Evolutionary conservation across 1,139 yeast species (phyloP), one percentile per base, ranked within the genome.

Genomic region (Geotrichum fermentans): DNA sequence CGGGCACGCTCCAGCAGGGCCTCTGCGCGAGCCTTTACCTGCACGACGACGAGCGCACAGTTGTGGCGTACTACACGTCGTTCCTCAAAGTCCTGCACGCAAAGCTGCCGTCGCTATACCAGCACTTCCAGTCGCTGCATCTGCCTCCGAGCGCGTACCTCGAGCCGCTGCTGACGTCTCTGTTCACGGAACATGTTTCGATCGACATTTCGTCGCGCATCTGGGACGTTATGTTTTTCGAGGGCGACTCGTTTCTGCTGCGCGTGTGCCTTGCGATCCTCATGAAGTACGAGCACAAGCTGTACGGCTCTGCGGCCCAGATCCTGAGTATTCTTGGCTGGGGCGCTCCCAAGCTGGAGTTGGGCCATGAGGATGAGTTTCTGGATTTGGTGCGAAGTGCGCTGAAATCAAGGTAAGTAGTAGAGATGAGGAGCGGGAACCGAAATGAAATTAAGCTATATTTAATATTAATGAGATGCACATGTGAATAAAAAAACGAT

Each of bases 181-280:
- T 71, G 32, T 70, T 73, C 55, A 58, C 73, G 11, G 57, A 61
- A 58, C 72, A 63, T 49, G 24, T 37, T 30, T 65, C 68, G 0
- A 50, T 68, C 37, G 74, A 73, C 35, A 59, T 66, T 3, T 61
- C 69, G 7, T 64, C 71, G 14, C 65, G 78, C 10, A 59, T 82
- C 6, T 60, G 83, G 55, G 89, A 82, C 60, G 69, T 81, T 5
- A 73, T 73, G 59, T 61, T 80, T 13, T 80, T 81, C 59, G 86
- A 24, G 10, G 28, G 28, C 28, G 28, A 10, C 28, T 24, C 28
- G 28, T 10, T 10, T 10, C 28, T 6, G 8, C 28, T 6, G 28
- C 28, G 28, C 6, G 28, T 24, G 6, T 24, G 28, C 10, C 60
- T 80, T 10, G 82, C 78, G 0, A 61, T 79, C 13, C 60, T 82